Conservation (phyloP, 192 early-diverging fungal genomes). For the Phycomyces blakesleeanus region DNA sequence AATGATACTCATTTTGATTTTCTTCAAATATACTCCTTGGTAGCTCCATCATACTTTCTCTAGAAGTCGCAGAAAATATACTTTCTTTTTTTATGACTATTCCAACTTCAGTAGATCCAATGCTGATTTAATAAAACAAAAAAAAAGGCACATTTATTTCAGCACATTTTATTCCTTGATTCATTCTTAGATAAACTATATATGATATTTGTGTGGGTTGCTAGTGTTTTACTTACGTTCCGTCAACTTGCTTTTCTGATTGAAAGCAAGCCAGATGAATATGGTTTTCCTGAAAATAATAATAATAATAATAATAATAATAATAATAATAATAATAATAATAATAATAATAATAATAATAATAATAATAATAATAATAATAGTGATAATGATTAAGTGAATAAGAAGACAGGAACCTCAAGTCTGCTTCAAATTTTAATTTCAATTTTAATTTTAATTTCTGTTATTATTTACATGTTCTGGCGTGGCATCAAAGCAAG, state of each 20-base stretch:
- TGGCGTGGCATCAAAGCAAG: constrained; percentile 42
- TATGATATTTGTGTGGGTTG: too few species aligned
- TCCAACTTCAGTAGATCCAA: not conserved
- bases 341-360: too few species aligned
- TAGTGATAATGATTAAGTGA: too few species aligned
- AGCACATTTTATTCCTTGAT: not conserved
- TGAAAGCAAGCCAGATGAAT: constrained; percentile 49
- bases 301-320: too few species aligned
- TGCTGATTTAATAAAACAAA: too few species aligned
- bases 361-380: too few species aligned
- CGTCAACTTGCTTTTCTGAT: constrained; percentile 8
- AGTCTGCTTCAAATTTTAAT: too few species aligned
- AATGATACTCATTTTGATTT: constrained; percentile 34
- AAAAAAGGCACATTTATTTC: too few species aligned
- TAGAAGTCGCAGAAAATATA: constrained; percentile 32
- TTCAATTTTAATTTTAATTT: too few species aligned
- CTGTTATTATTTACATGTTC: constrained; percentile 42
- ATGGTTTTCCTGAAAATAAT: constrained; percentile 36
- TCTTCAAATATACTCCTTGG: constrained; percentile 41
- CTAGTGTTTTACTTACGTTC: not conserved
- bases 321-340: too few species aligned
- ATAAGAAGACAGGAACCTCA: too few species aligned
- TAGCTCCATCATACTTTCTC: constrained; percentile 35
- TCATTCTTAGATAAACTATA: too few species aligned
- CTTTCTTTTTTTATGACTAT: constrained; percentile 27